Evolutionary conservation across 2,329 filamentous ascomycete species (phyloP), one percentile per base, ranked within the genome.

Genomic region (Pestalotiopsis sp.): DNA sequence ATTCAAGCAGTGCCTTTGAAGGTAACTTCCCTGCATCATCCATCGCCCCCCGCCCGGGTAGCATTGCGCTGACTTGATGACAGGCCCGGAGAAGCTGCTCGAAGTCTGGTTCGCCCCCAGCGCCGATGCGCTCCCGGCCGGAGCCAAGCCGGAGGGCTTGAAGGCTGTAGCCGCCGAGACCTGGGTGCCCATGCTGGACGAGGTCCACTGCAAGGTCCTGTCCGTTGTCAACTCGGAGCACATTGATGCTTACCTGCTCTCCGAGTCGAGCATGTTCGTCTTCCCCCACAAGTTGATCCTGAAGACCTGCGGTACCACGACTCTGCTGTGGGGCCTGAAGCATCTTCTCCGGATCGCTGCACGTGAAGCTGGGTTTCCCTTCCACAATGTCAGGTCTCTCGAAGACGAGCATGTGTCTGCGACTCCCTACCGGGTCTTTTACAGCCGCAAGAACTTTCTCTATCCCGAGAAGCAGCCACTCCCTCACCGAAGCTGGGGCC

Each of bases 201-300:
- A 98, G 78, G 96, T 99, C 83, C 97, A 98, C 80, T 99, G 96
- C 90, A 96, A 99, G 84, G 94, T 99, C 67, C 87, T 99, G 68
- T 99, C 96, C 4, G 92, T 97, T 71, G 89, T 99, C 72, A 91
- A 95, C 79, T 97, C 95, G 27, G 94, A 97, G 72, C 91, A 95
- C 78, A 92, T 98, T 75, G 96, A 99, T 78, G 95, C 96, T 73
- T 99, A 99, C 79, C 90, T 99, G 6, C 87, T 99, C 68, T 99
- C 96, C 72, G 96, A 99, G 84, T 98, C 96, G 56, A 98, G 96
- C 92, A 97, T 99, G 95, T 99, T 99, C 80, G 94, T 99, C 75
- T 99, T 97, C 82, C 94, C 95, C n/a, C 96, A 99, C 89, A 99
- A 99, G 87, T 89, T 99, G 72, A 97, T 99, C 70, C 86, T 99